Conservation (phyloP, 2,329 filamentous ascomycete species). For the Epichloe brachyelytri region DNA sequence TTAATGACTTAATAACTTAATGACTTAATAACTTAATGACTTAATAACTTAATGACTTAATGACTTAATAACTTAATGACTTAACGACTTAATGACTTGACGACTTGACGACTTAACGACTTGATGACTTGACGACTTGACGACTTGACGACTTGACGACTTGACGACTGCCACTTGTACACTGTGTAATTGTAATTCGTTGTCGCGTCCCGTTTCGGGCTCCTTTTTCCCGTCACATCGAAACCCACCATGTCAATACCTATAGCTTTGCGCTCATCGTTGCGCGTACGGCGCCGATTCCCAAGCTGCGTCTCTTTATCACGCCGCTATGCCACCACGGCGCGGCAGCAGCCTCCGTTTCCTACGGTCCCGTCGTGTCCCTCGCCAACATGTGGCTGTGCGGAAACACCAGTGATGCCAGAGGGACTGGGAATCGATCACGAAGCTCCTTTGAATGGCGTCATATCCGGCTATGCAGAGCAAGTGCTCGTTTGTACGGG, state of each 20-base stretch:
- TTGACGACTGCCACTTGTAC: too few relatives aligned
- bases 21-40: too few relatives aligned
- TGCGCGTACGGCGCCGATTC: background rate
- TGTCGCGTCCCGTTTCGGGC: too few relatives aligned
- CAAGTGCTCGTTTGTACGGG: slow-evolving; percentile 79
- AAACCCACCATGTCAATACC: slow-evolving; percentile 3
- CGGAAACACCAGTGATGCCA: slow-evolving; percentile 50
- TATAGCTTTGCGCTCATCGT: background rate
- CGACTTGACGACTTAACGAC: background rate
- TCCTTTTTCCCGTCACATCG: background rate
- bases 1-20: too few relatives aligned
- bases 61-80: too few relatives aligned
- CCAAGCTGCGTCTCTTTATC: background rate
- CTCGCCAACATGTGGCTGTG: slow-evolving; percentile 62
- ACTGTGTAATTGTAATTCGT: too few relatives aligned
- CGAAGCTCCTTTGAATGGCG: slow-evolving; percentile 55
- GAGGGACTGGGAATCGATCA: slow-evolving; percentile 62
- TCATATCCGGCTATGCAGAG: slow-evolving; percentile 66
- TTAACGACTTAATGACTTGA: too few relatives aligned
- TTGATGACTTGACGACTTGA: background rate
- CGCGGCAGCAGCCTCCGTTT: slow-evolving; percentile 17
- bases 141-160: too few relatives aligned
- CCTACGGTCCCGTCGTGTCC: slow-evolving; percentile 49
- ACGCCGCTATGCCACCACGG: slow-evolving; percentile 10
- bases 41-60: too few relatives aligned